Conservation (phyloP, 768 basidiomycete species). For the Xanthoconium stramineum region DNA sequence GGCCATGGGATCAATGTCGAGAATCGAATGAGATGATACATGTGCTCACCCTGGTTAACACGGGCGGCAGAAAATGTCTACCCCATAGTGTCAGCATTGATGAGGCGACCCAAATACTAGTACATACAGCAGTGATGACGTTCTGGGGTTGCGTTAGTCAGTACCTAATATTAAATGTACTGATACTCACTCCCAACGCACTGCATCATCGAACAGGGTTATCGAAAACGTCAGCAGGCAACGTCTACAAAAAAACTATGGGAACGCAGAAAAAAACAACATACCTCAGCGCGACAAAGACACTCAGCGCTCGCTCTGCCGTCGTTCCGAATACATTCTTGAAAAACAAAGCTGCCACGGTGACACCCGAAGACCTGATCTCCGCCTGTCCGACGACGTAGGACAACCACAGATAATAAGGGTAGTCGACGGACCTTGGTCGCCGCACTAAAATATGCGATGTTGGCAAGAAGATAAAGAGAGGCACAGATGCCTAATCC, state of each 20-base stretch:
- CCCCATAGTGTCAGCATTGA: background rate
- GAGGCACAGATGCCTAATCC: too few relatives aligned
- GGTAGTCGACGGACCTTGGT: too few relatives aligned
- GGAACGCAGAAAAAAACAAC: slow-evolving; percentile 24
- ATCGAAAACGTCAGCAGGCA: background rate
- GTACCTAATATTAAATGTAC: background rate
- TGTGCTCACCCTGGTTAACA: slow-evolving; percentile 44
- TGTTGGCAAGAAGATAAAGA: too few relatives aligned
- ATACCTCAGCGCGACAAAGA: slow-evolving; percentile 39
- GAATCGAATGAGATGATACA: background rate
- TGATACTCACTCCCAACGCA: slow-evolving; percentile 31
- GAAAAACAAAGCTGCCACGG: slow-evolving; percentile 52
- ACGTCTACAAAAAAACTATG: background rate
- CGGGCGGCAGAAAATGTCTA: slow-evolving; percentile 48
- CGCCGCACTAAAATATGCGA: too few relatives aligned
- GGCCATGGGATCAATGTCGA: background rate
- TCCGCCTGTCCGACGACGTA: background rate
- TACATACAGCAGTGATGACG: slow-evolving; percentile 29
- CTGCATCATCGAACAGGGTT: slow-evolving; percentile 14
- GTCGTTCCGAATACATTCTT: slow-evolving; percentile 50
- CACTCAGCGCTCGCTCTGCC: slow-evolving; percentile 51
- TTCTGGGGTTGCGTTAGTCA: slow-evolving; percentile 15
- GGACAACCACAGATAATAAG: too few relatives aligned
- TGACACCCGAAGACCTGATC: slow-evolving; percentile 46
- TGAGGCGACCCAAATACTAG: background rate